phyloP scores from a whole-genome alignment of 176 grass and related monocot species.

The Juncus inflexus region DNA sequence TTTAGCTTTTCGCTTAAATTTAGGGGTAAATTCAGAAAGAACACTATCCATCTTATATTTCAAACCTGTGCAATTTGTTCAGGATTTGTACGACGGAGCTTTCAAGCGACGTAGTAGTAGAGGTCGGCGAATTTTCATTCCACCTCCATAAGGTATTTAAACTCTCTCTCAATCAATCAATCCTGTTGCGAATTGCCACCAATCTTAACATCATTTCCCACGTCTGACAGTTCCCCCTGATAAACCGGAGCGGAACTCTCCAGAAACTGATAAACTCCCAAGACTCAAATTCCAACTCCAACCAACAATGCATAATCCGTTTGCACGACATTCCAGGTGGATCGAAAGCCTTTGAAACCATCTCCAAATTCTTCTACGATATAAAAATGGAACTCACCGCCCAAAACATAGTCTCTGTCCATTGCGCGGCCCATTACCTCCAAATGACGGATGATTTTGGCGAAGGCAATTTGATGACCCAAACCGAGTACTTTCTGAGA shows the following conservation, averaged over 20 bases:
- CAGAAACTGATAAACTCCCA: constrained; percentile 42
- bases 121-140: constrained; percentile 52
- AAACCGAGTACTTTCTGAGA: constrained; percentile 49
- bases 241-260: constrained; percentile 50
- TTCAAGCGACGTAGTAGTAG: constrained; percentile 49
- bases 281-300: constrained; percentile 1
- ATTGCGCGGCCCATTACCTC: constrained; percentile 59
- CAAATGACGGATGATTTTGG: constrained; percentile 50
- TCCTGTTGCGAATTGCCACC: neutral
- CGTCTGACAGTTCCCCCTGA: constrained; percentile 50
- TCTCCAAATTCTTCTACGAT: constrained; percentile 73
- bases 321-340: constrained; percentile 68
- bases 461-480: constrained; percentile 57
- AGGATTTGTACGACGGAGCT: constrained; percentile 66
- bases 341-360: constrained; percentile 45
- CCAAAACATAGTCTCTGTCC: constrained; percentile 47
- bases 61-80: constrained; percentile 5
- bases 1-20: neutral
- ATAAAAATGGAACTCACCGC: constrained; percentile 53
- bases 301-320: constrained; percentile 23
- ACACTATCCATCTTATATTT: too few relatives aligned
- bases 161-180: neutral
- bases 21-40: neutral
- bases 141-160: constrained; percentile 73
- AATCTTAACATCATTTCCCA: neutral